A percentile compares a stretch with the other conserved stretches of the same genome.
Evolutionary conservation across 148 eudicot species (phyloP).

Genomic region (Fallopia convolvulus): DNA sequence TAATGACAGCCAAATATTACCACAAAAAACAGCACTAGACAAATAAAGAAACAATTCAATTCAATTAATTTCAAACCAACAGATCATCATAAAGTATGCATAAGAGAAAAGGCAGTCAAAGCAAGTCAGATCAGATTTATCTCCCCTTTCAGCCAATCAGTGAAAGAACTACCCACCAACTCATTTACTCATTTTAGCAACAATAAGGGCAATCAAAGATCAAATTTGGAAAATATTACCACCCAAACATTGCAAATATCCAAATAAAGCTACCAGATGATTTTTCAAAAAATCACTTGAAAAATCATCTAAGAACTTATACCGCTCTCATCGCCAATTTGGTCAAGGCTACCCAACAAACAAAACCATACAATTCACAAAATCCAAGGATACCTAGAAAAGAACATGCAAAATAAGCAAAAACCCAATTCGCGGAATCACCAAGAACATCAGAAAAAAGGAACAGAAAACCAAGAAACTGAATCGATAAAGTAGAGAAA

Average conservation of each 20-base stretch:
- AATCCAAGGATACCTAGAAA: slow-evolving; percentile 3
- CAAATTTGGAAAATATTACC: background rate
- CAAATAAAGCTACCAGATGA: background rate
- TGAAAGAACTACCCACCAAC: background rate
- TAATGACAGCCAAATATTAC: background rate
- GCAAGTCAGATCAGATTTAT: background rate
- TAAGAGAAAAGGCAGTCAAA: background rate
- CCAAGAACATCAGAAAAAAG: background rate
- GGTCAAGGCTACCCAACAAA: background rate
- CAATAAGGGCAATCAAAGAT: background rate
- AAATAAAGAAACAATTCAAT: background rate
- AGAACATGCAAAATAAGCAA: background rate
- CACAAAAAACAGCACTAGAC: background rate
- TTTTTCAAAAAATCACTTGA: background rate
- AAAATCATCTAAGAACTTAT: background rate
- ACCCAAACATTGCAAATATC: background rate
- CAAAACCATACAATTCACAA: background rate
- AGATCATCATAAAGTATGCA: background rate
- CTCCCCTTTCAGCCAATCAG: background rate
- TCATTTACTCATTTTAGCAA: background rate
- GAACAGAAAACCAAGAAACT: background rate
- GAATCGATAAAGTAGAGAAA: background rate
- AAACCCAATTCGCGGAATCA: background rate
- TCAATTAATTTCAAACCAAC: background rate
- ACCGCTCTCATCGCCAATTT: background rate